phyloP scores from a whole-genome alignment of 2,329 filamentous ascomycete genomes.

The Ophiostoma ulmi region DNA sequence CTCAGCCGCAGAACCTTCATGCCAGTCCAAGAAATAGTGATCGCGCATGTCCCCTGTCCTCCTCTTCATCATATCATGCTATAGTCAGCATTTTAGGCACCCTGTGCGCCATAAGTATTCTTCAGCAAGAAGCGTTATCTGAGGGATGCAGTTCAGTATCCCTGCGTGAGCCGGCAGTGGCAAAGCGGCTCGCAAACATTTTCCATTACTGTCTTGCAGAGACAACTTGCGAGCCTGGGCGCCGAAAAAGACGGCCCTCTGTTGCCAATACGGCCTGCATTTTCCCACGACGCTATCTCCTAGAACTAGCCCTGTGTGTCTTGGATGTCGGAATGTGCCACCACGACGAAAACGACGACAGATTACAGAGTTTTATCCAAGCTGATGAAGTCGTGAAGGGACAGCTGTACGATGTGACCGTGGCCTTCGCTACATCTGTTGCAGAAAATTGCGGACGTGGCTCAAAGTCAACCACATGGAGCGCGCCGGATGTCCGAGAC shows the following conservation, averaged over 20 bases:
- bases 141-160: too few species aligned
- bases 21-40: not conserved
- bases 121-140: slow-evolving; percentile 27
- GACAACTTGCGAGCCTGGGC: not conserved
- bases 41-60: not conserved
- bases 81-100: slow-evolving; percentile 41
- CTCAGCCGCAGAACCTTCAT: not conserved
- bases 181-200: slow-evolving; percentile 2
- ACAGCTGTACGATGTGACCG: slow-evolving; percentile 34
- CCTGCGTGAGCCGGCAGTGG: not conserved
- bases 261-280: not conserved
- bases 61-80: slow-evolving; percentile 34
- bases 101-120: slow-evolving; percentile 37
- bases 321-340: not conserved
- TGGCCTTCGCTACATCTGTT: slow-evolving; percentile 42
- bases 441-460: slow-evolving; percentile 45
- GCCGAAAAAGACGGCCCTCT: not conserved
- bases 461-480: slow-evolving; percentile 25
- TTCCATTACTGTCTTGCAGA: slow-evolving; percentile 3
- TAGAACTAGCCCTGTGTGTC: slow-evolving; percentile 2
- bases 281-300: slow-evolving; percentile 9
- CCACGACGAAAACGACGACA: not conserved
- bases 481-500: slow-evolving; percentile 34
- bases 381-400: slow-evolving; percentile 20
- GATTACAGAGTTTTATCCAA: not conserved